phyloP scores from a whole-genome alignment of 805 yeast genomes.

The Lachancea meyersii region DNA sequence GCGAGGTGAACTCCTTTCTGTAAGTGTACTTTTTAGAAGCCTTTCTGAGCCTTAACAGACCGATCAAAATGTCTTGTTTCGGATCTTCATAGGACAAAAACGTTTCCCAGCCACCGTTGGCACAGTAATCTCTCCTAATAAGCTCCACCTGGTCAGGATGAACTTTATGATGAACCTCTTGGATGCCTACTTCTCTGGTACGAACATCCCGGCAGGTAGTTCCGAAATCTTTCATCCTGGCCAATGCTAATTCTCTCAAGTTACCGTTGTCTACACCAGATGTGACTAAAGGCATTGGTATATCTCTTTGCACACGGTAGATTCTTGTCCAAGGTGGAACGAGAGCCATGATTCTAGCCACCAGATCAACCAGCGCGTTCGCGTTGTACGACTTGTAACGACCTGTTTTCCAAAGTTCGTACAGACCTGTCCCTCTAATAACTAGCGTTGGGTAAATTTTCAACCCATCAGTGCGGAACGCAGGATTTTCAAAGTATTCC shows the following conservation, averaged over 20 bases:
- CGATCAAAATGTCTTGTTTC: constrained; percentile 89
- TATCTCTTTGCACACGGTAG: constrained; percentile 96
- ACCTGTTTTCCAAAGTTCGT: constrained; percentile 96
- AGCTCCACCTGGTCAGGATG: constrained; percentile 96
- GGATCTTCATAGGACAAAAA: constrained; percentile 95
- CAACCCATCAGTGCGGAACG: constrained; percentile 92
- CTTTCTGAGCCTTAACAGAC: constrained; percentile 78
- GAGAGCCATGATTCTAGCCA: constrained; percentile 89
- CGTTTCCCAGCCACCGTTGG: constrained; percentile 99
- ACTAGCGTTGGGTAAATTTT: constrained; percentile 94
- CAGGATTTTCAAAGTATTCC: constrained; percentile 96
- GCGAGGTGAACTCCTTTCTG: constrained; percentile 77
- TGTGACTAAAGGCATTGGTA: constrained; percentile 97
- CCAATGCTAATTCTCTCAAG: constrained; percentile 87
- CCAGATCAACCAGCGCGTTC: constrained; percentile 86
- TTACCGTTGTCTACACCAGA: constrained; percentile 98
- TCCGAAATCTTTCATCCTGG: constrained; percentile 97
- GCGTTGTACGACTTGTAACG: constrained; percentile 92
- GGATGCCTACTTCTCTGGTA: constrained; percentile 97
- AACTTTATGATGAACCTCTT: constrained; percentile 95
- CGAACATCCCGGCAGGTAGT: constrained; percentile 93
- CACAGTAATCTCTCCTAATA: constrained; percentile 90
- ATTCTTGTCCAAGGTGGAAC: constrained; percentile 99
- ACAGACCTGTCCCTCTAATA: constrained; percentile 93
- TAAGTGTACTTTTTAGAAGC: constrained; percentile 86